phyloP scores from a whole-genome alignment of 352 stramenopile genomes.

The Globisporangium yorkense region DNA sequence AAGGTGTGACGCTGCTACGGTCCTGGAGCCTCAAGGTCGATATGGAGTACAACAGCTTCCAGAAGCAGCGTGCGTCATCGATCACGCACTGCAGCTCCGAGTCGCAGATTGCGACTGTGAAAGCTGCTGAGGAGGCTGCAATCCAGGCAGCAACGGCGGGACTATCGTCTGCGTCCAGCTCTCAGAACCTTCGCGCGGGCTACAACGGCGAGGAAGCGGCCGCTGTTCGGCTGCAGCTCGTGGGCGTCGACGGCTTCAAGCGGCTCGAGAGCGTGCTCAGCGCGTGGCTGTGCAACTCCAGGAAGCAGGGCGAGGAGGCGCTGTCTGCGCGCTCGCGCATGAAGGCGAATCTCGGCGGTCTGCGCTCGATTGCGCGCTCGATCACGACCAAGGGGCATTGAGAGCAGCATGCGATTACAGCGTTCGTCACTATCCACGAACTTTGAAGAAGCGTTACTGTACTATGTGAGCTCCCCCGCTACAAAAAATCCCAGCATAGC shows the following conservation, averaged over 20 bases:
- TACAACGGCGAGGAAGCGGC: not conserved
- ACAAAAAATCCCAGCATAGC: too few relatives aligned
- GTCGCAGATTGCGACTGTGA: not conserved
- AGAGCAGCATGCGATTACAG: not conserved
- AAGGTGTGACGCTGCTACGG: slow-evolving; percentile 36
- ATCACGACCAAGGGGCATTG: slow-evolving; percentile 7
- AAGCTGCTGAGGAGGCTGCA: not conserved
- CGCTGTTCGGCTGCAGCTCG: slow-evolving; percentile 3
- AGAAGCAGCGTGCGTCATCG: not conserved
- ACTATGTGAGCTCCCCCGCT: too few relatives aligned
- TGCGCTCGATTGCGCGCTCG: slow-evolving; percentile 13
- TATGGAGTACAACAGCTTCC: slow-evolving; percentile 36
- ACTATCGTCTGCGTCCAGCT: not conserved
- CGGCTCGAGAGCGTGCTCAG: slow-evolving; percentile 12
- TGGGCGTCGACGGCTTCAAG: slow-evolving; percentile 13
- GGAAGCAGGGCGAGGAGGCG: slow-evolving; percentile 9
- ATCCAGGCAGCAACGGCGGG: too few relatives aligned
- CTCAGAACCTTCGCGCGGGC: not conserved
- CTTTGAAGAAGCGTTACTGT: too few relatives aligned
- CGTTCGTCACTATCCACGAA: not conserved
- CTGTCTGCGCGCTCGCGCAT: slow-evolving; percentile 6
- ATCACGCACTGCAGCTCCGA: not conserved
- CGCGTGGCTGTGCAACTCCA: slow-evolving; percentile 5
- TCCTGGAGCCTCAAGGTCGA: slow-evolving; percentile 42
- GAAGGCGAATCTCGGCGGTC: slow-evolving; percentile 11